Percentiles rank a stretch among this genome's conserved stretches.
Evolutionary conservation across 163 green algal species (phyloP).

Genomic region (Chlamydomonas reinhardtii): DNA sequence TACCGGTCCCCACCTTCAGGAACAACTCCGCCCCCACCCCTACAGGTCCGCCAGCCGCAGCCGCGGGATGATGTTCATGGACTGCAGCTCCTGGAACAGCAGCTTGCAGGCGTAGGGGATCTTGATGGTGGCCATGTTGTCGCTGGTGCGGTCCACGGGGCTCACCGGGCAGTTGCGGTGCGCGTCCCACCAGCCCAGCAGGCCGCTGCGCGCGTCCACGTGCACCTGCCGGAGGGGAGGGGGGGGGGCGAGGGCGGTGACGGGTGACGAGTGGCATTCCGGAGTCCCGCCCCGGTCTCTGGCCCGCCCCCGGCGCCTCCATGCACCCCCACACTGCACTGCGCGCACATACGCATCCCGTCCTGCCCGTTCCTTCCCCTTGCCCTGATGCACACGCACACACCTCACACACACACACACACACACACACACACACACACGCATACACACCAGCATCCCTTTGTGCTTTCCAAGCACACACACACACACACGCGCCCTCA

Average conservation of each 20-base stretch:
- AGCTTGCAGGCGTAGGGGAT: conserved; percentile 99
- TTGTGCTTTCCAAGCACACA: too few species aligned
- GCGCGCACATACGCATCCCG: too few species aligned
- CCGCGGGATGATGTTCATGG: conserved; percentile 98
- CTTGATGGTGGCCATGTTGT: conserved; percentile 93
- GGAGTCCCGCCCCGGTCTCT: too few species aligned
- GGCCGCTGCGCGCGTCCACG: conserved; percentile 95
- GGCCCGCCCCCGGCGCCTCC: too few species aligned
- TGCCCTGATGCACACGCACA: too few species aligned
- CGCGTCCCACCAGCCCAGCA: conserved; percentile 95
- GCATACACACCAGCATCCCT: too few species aligned
- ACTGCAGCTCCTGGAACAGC: conserved; percentile 98
- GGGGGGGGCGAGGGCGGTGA: not conserved
- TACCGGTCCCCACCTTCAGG: too few species aligned
- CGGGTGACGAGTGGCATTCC: too few species aligned
- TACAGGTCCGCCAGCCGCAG: conserved; percentile 78
- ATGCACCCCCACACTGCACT: too few species aligned
- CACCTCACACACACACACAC: too few species aligned
- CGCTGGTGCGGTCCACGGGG: conserved; percentile 70
- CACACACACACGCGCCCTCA: too few species aligned
- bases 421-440: not conserved
- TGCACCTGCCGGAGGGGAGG: conserved; percentile 69
- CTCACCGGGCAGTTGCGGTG: conserved; percentile 79
- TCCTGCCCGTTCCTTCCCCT: too few species aligned
- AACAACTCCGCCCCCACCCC: not conserved